Base-by-base conservation (phyloP, 192 early-diverging fungal genomes). In the Coemansia asiatica region DNA sequence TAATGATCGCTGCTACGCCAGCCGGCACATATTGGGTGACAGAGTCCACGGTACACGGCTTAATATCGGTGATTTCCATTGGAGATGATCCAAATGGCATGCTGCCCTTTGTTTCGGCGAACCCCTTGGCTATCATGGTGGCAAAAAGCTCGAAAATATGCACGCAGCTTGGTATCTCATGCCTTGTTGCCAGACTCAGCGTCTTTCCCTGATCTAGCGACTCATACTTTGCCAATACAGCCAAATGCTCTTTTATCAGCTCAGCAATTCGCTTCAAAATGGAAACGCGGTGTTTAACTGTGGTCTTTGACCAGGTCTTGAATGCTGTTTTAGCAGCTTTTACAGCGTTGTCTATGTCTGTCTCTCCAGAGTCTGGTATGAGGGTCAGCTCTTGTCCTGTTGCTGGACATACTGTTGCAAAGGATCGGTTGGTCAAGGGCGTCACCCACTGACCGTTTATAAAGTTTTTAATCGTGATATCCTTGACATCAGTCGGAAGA, bases 131-230 rank as follows among this genome's bases (percentile, higher is more conserved):
- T 28, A 89, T 77, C 59, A 71, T 83, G 25, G 87, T 82, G 6
- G 94, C 90, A 84, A 87, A 95, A 79, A 91, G 90, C 60, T 90
- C 81, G 74, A 92, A 86, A 57, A 84, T 84, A 21, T 79, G 70
- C 15, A 86, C 74, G n/a, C 85, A 76, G 40, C 68, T 69, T 2
- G 86, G 84, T 19, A 95, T 86, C 62, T 94, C 92, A 16, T 84
- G 69, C 13, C 63, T 73, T 10, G 79, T 69, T 23, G 91, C 86
- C 9, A 87, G 66, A 25, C 57, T 61, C 46, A 92, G 68, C 5
- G 88, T 85, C 66, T 93, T 94, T 26, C 92, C 93, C 59, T 92
- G 91, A 68, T 93, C 93, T 48, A 60, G 70, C 1, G 88, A 84
- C 71, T 94, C 92, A 19, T 90, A 68, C 16, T 64, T 72, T 1